Conservation (phyloP, 768 basidiomycete genomes). For the Arthromyces matolae region DNA sequence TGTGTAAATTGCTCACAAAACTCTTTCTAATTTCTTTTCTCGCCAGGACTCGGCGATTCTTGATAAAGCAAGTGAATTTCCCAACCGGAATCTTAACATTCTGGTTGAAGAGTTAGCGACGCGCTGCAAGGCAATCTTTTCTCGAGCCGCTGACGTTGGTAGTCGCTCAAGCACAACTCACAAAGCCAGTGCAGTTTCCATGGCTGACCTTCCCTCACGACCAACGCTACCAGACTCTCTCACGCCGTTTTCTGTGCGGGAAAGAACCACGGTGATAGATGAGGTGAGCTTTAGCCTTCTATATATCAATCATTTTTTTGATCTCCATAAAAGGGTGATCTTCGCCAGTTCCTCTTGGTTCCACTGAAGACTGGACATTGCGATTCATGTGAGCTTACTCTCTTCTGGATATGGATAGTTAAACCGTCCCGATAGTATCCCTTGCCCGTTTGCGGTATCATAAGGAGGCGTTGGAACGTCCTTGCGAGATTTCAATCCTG, state of each 20-base stretch:
- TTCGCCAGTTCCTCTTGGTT: constrained; percentile 52
- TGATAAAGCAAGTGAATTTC: constrained; percentile 48
- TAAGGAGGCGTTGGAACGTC: constrained; percentile 33
- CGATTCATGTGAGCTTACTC: constrained; percentile 41
- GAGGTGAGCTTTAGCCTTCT: constrained; percentile 40
- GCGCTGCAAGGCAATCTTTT: constrained; percentile 60
- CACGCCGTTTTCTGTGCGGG: constrained; percentile 41
- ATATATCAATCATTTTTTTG: constrained; percentile 25
- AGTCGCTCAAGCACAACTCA: constrained; percentile 58
- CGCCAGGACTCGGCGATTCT: constrained; percentile 37
- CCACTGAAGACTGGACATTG: constrained; percentile 39
- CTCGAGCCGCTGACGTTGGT: constrained; percentile 56
- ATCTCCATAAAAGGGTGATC: constrained; percentile 35
- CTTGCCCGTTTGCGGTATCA: constrained; percentile 51
- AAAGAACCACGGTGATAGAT: constrained; percentile 47
- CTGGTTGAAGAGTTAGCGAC: constrained; percentile 59
- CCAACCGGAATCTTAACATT: constrained; percentile 67
- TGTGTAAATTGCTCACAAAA: constrained; percentile 10
- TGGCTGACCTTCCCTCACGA: constrained; percentile 25
- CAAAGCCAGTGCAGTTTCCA: constrained; percentile 26
- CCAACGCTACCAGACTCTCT: constrained; percentile 25
- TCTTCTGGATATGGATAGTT: constrained; percentile 12
- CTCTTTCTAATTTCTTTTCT: background rate
- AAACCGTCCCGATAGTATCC: constrained; percentile 42
- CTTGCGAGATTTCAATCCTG: constrained; percentile 43